Evolutionary conservation across 306 rosid species (phyloP), one percentile per base, ranked within the genome.

Genomic region (Biancaea sappan): DNA sequence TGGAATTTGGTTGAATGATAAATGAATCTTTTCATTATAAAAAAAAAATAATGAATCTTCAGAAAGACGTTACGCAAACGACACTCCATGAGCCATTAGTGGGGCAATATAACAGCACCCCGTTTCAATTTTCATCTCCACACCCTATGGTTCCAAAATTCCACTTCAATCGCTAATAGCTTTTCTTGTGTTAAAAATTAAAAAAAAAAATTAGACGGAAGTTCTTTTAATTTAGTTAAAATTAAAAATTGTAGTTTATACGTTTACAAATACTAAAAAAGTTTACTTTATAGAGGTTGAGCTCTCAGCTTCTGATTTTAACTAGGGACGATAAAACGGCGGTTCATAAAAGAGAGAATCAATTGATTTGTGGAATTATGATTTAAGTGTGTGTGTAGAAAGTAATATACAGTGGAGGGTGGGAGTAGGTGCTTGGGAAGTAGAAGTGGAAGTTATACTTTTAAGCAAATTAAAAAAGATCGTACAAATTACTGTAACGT

Each of bases 61-160:
- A 26, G 72, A 66, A 46, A 82, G 85, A 77, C 82, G 82, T 77
- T 82, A 77, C 28, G 76, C 76, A 72, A 72, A 82, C 77, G 79
- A 77, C 79, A 67, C 66, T 31, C 41, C 65, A 46, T 14, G 16
- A 0, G 18, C 5, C 51, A 15, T 1, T 14, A 46, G 48, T 13
- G 43, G 43, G 4, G 16, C 14, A 11, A 1, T 41, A 12, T 11
- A 1, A 12, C 10, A 11, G 16, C 2, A 1, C 16, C 46, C 46
- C 4, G 10, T 41, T 41, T 41, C 16, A 11, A n/a, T n/a, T n/a
- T n/a, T n/a, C n/a, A n/a, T n/a, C n/a, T n/a, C n/a, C n/a, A n/a
- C n/a, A n/a, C 12, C 43, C 1, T 7, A 8, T 38, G 43, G 13
- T 38, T 0, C 13, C 6, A 35, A 35, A 35, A 35, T n/a, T n/a